These are phyloP conservation scores for Xylaria grammica DNA, from an alignment of 495 filamentous ascomycete genomes.

Conservation along the genomic window DNA sequence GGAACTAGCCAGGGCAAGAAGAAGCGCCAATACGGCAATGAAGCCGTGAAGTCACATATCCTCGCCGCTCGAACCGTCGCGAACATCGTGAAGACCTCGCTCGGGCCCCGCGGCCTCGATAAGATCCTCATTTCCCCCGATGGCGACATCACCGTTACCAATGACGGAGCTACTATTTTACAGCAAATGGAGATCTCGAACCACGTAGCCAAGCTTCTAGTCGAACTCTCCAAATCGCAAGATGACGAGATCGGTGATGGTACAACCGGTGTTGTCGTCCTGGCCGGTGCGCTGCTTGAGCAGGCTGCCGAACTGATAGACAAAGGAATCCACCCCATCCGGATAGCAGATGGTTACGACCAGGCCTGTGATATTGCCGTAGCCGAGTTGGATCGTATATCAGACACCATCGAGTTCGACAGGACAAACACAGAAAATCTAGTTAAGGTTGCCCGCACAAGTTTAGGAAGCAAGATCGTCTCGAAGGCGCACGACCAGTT, in stretches of 20 bases:
- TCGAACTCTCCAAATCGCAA: constrained; percentile 98
- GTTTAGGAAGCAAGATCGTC: constrained; percentile 98
- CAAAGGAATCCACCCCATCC: constrained; percentile 98
- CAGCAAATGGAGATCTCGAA: constrained; percentile 99
- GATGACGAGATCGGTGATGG: constrained; percentile 99
- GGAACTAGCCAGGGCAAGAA: constrained; percentile 88
- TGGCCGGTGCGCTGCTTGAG: constrained; percentile 93
- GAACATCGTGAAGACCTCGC: constrained; percentile 95
- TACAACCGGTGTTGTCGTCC: constrained; percentile 95
- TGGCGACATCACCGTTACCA: constrained; percentile 98
- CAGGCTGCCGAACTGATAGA: constrained; percentile 98
- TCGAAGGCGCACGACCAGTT: constrained; percentile 99
- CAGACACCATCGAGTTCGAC: constrained; percentile 86
- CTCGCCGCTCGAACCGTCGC: constrained; percentile 94
- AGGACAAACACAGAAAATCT: constrained; percentile 79
- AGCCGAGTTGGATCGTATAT: constrained; percentile 87
- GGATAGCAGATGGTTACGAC: constrained; percentile 98
- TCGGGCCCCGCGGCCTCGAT: constrained; percentile 95
- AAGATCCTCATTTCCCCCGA: constrained; percentile 99
- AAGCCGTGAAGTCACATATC: constrained; percentile 97
- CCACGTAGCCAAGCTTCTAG: constrained; percentile 94
- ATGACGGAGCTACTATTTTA: constrained; percentile 97
- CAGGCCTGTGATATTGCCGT: constrained; percentile 96
- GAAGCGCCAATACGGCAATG: constrained; percentile 93
- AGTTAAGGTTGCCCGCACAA: constrained; percentile 91